Conservation (phyloP, 129 eudicot species). For the Solidago caesia region DNA sequence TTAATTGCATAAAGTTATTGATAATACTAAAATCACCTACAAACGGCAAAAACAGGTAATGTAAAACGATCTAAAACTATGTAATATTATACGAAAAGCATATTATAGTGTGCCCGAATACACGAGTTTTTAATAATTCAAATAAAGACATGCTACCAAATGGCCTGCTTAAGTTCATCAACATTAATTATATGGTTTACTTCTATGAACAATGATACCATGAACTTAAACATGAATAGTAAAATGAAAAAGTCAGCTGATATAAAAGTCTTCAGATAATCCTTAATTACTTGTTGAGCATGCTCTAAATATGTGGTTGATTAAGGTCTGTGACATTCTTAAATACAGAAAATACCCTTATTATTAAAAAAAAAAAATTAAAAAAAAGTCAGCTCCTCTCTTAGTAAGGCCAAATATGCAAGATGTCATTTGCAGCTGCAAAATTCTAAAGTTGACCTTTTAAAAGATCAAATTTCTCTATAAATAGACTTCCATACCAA, state of each 20-base stretch:
- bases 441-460: constrained; percentile 28
- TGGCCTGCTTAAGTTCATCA: constrained; percentile 25
- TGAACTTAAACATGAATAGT: constrained; percentile 18
- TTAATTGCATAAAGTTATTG: too few relatives aligned
- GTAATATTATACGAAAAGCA: neutral
- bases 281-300: constrained; percentile 21
- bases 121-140: neutral
- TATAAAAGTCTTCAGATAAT: neutral
- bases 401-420: constrained; percentile 8
- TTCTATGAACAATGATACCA: constrained; percentile 9
- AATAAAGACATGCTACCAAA: constrained; percentile 26
- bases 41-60: too few relatives aligned
- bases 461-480: constrained; percentile 18
- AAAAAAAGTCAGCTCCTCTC: neutral
- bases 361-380: neutral
- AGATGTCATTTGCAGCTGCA: neutral
- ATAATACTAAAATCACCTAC: too few relatives aligned
- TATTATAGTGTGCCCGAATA: constrained; percentile 27
- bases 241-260: constrained; percentile 23
- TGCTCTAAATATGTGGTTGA: constrained; percentile 20
- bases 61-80: neutral
- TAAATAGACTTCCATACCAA: constrained; percentile 32
- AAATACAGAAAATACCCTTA: neutral
- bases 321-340: constrained; percentile 14
- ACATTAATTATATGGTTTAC: neutral